Conservation (phyloP, 2,329 filamentous ascomycete genomes). For the Pseudocercospora cruenta region DNA sequence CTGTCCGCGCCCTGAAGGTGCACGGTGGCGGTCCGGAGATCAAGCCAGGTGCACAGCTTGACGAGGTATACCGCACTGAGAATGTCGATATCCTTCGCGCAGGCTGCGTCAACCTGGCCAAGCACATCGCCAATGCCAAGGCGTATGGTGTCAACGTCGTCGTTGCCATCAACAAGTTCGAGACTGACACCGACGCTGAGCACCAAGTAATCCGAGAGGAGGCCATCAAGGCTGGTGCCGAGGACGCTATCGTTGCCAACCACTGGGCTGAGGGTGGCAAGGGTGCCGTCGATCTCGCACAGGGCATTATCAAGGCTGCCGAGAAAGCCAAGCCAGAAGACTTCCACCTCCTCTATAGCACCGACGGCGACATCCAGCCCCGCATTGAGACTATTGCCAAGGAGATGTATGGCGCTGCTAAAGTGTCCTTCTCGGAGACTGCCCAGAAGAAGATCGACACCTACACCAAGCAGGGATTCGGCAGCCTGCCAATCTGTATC, state of each 20-base stretch:
- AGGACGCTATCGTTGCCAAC: slow-evolving; percentile 90
- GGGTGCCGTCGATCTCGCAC: slow-evolving; percentile 85
- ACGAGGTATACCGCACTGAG: slow-evolving; percentile 87
- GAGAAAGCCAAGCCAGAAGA: slow-evolving; percentile 75
- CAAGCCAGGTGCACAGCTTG: slow-evolving; percentile 79
- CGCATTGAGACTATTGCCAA: slow-evolving; percentile 89
- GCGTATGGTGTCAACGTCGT: slow-evolving; percentile 90
- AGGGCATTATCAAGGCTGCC: slow-evolving; percentile 80
- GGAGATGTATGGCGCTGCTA: slow-evolving; percentile 90
- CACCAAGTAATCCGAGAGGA: slow-evolving; percentile 88
- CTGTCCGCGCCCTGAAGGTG: slow-evolving; percentile 92
- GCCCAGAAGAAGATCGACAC: slow-evolving; percentile 96
- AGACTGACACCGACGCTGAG: slow-evolving; percentile 91
- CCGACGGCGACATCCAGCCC: slow-evolving; percentile 78
- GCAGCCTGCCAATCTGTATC: slow-evolving; percentile 90
- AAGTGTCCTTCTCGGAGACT: slow-evolving; percentile 89
- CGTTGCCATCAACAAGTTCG: slow-evolving; percentile 95
- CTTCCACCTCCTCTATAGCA: slow-evolving; percentile 83
- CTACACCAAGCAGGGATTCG: slow-evolving; percentile 89
- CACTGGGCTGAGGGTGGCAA: slow-evolving; percentile 96
- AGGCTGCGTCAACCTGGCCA: slow-evolving; percentile 91
- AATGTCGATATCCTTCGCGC: slow-evolving; percentile 88
- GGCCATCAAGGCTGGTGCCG: slow-evolving; percentile 85
- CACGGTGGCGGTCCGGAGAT: slow-evolving; percentile 97
- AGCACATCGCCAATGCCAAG: slow-evolving; percentile 90